Conservation (phyloP, 2,329 filamentous ascomycete species). For the Calycina marina region DNA sequence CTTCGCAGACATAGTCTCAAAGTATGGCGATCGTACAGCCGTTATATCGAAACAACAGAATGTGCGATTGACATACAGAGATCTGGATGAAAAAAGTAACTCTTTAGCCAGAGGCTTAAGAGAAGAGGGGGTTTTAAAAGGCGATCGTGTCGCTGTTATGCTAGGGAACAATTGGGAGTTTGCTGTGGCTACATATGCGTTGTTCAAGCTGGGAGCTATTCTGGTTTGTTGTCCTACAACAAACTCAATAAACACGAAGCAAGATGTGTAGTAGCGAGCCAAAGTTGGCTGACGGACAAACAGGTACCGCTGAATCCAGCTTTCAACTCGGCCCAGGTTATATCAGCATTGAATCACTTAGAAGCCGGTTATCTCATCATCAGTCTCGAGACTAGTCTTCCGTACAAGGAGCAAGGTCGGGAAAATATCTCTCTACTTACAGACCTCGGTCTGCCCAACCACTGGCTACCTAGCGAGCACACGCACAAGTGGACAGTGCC, state of each 20-base stretch:
- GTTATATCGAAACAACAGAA: constrained; percentile 38
- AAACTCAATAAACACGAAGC: no score
- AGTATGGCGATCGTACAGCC: constrained; percentile 48
- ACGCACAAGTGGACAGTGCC: constrained; percentile 42
- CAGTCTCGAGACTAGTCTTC: constrained; percentile 73
- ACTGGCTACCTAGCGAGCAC: constrained; percentile 25
- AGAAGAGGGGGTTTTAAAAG: constrained; percentile 60
- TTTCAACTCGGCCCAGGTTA: constrained; percentile 69
- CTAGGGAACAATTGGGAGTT: constrained; percentile 78
- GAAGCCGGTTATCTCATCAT: constrained; percentile 62
- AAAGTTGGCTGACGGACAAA: background rate
- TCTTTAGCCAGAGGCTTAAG: constrained; percentile 56
- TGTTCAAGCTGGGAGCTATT: constrained; percentile 89
- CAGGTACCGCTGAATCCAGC: constrained; percentile 80
- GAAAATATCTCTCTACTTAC: constrained; percentile 43
- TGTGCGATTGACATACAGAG: constrained; percentile 52
- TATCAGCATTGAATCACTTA: constrained; percentile 65
- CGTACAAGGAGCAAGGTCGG: constrained; percentile 48
- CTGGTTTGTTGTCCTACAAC: constrained; percentile 37
- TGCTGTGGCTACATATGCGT: constrained; percentile 71
- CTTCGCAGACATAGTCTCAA: constrained; percentile 49
- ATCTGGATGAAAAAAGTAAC: constrained; percentile 64
- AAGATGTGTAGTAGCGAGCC: no score
- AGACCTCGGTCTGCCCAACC: constrained; percentile 29
- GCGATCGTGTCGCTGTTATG: constrained; percentile 73